Percentiles rank a stretch among this genome's conserved stretches.
Evolutionary conservation across 441 rosid species (phyloP).

Genomic region (Eutrema salsugineum): DNA sequence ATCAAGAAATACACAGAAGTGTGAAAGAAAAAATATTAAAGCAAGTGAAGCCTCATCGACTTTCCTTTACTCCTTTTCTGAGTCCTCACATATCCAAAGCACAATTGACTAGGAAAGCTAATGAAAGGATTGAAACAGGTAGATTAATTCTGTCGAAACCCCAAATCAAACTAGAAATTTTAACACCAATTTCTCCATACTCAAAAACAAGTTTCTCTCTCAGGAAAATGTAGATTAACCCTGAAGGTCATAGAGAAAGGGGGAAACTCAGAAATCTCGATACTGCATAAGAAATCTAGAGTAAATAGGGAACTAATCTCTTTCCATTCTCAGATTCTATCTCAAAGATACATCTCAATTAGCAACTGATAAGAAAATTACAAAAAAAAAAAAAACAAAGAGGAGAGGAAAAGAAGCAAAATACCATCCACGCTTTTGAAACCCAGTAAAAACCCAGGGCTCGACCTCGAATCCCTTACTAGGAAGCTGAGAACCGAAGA

Average conservation of each 20-base stretch:
- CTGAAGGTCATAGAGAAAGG: too few species aligned
- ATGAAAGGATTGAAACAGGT: too few species aligned
- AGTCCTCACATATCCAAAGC: background rate
- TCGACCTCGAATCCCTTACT: slow-evolving; percentile 27
- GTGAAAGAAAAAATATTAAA: background rate
- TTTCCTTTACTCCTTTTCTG: too few species aligned
- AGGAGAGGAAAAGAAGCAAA: background rate
- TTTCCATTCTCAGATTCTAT: background rate
- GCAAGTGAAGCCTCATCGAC: background rate
- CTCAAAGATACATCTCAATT: background rate
- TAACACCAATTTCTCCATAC: too few species aligned
- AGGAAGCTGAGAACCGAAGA: slow-evolving; percentile 33
- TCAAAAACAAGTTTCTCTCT: too few species aligned
- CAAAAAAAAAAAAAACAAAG: background rate
- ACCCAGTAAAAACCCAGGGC: slow-evolving; percentile 31
- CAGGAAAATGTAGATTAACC: too few species aligned
- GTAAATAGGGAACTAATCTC: background rate
- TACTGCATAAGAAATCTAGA: background rate
- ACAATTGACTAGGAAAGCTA: background rate
- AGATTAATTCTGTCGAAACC: too few species aligned
- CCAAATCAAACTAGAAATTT: too few species aligned
- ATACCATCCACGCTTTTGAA: slow-evolving; percentile 44
- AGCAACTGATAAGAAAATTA: too few species aligned
- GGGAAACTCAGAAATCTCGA: too few species aligned
- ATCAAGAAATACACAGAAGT: background rate